Conservation (phyloP, 2,329 filamentous ascomycete genomes). For the Trichoderma sp. region DNA sequence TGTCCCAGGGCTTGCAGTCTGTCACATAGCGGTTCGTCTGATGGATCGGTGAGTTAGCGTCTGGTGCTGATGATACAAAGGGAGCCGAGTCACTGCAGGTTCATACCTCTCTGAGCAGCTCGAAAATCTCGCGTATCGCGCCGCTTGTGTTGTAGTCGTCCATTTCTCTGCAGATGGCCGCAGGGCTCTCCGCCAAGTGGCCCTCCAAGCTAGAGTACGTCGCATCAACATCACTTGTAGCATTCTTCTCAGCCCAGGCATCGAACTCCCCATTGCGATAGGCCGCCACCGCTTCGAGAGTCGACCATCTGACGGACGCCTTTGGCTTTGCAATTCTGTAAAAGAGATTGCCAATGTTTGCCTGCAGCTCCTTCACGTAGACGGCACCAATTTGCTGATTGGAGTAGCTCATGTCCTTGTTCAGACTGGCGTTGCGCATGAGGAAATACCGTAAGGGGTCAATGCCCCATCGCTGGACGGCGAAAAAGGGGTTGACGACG, state of each 20-base stretch:
- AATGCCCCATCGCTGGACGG: conserved; percentile 82
- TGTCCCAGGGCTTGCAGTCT: conserved; percentile 68
- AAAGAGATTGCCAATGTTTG: conserved; percentile 78
- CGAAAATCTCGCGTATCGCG: conserved; percentile 67
- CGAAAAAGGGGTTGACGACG: conserved; percentile 91
- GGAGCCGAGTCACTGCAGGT: not conserved
- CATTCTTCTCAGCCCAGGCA: not conserved
- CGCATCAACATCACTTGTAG: conserved; percentile 1
- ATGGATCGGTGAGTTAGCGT: not conserved
- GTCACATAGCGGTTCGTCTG: conserved; percentile 56
- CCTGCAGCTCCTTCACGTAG: conserved; percentile 79
- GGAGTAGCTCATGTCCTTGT: conserved; percentile 79
- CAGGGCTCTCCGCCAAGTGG: conserved; percentile 32
- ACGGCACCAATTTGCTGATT: conserved; percentile 73
- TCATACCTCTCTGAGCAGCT: conserved; percentile 60
- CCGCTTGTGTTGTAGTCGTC: conserved; percentile 62
- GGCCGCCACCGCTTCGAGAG: conserved; percentile 57
- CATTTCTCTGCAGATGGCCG: conserved; percentile 58
- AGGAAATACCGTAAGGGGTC: conserved; percentile 91
- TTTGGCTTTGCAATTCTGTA: conserved; percentile 69
- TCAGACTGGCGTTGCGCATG: conserved; percentile 74
- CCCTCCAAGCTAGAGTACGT: conserved; percentile 37
- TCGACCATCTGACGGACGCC: conserved; percentile 59
- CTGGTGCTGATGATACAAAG: not conserved
- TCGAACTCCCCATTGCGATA: conserved; percentile 37